Percentiles rank a stretch among this genome's conserved stretches.
phyloP scores from a whole-genome alignment of 2,329 filamentous ascomycete species.

The Xylariaceae sp. region DNA sequence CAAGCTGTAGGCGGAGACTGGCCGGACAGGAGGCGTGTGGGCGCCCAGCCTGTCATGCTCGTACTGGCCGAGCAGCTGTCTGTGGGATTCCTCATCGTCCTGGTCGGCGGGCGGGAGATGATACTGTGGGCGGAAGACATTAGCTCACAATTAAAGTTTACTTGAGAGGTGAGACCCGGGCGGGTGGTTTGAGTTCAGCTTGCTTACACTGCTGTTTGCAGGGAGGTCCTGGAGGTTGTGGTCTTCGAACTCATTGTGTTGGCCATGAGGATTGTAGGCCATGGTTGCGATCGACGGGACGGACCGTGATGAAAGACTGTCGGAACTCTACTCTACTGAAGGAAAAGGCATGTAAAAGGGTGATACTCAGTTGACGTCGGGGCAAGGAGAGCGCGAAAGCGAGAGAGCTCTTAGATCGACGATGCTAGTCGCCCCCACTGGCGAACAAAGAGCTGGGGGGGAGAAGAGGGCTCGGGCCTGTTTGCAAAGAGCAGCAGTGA shows the following conservation, averaged over 20 bases:
- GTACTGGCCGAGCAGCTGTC: slow-evolving; percentile 57
- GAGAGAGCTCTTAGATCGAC: slow-evolving; percentile 11
- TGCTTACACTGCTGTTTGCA: slow-evolving; percentile 54
- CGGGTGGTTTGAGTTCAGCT: slow-evolving; percentile 14
- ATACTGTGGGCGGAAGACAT: slow-evolving; percentile 40
- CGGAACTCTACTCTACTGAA: neutral
- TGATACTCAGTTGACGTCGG: neutral
- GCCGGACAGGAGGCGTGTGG: slow-evolving; percentile 59
- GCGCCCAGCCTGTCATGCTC: slow-evolving; percentile 56
- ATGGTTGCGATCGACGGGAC: slow-evolving; percentile 38
- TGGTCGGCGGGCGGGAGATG: slow-evolving; percentile 55
- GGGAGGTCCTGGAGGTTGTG: slow-evolving; percentile 67
- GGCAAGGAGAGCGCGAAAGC: slow-evolving; percentile 16
- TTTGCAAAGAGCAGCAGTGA: slow-evolving; percentile 18
- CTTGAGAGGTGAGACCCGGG: slow-evolving; percentile 7
- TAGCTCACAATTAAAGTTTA: slow-evolving; percentile 5
- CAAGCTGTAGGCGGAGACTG: slow-evolving; percentile 72
- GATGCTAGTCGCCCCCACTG: slow-evolving; percentile 14
- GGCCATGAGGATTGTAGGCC: slow-evolving; percentile 61
- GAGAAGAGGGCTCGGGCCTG: slow-evolving; percentile 17
- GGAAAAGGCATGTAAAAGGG: neutral
- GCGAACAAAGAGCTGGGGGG: slow-evolving; percentile 19
- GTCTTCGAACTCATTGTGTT: slow-evolving; percentile 55
- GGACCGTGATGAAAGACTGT: slow-evolving; percentile 13
- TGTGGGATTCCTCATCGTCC: slow-evolving; percentile 55